Conservation (phyloP, 176 grass and related monocot species). For the Rhynchospora breviuscula region DNA sequence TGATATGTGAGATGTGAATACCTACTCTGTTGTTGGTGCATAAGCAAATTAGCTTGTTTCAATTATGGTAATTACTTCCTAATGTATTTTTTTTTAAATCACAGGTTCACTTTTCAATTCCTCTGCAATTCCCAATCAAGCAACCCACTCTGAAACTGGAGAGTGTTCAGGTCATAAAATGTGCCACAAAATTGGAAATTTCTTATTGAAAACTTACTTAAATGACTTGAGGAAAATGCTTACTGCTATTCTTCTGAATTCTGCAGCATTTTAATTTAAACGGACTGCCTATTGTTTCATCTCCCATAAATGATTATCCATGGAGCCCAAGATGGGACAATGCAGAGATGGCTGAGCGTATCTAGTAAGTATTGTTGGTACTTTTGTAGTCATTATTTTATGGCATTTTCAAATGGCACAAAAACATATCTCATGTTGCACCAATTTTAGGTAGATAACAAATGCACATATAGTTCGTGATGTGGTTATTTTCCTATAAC, state of each 20-base stretch:
- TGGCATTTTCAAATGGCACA: not conserved
- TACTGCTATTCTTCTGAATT: not conserved
- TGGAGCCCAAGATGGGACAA: slow-evolving; percentile 96
- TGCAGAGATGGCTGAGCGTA: slow-evolving; percentile 60
- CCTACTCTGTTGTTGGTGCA: not conserved
- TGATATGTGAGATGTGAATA: not conserved
- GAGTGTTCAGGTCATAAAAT: slow-evolving; percentile 70
- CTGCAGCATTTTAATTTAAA: slow-evolving; percentile 70
- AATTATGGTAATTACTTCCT: not conserved
- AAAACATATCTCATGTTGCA: not conserved
- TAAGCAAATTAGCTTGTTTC: not conserved
- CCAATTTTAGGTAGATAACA: not conserved
- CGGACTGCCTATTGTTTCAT: slow-evolving; percentile 49
- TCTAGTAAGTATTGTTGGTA: slow-evolving; percentile 54
- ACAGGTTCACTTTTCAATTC: slow-evolving; percentile 91
- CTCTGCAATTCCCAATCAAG: slow-evolving; percentile 78
- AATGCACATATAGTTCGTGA: not conserved
- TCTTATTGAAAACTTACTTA: not conserved
- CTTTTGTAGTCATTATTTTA: not conserved
- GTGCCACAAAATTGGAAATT: not conserved
- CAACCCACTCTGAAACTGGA: slow-evolving; percentile 63
- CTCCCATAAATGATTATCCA: slow-evolving; percentile 73
- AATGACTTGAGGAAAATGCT: not conserved
- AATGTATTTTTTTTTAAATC: slow-evolving; percentile 23
- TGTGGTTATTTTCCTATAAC: not conserved